Conservation (phyloP, 805 yeast species). For the Phaffomyces antillensis region DNA sequence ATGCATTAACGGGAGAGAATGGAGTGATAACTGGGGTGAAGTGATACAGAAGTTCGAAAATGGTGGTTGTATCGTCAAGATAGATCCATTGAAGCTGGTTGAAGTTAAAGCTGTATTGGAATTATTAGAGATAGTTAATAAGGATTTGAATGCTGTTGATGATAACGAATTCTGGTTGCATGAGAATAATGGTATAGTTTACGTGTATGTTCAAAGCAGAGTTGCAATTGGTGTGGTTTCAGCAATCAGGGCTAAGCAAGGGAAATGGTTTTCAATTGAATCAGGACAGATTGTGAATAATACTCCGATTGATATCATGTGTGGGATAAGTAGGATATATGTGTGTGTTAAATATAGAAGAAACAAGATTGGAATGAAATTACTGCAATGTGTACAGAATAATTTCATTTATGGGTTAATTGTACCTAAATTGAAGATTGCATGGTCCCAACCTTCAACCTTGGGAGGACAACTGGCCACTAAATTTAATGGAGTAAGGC, state of each 20-base stretch:
- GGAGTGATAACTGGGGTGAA: constrained; percentile 35
- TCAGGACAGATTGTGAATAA: constrained; percentile 44
- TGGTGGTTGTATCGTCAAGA: constrained; percentile 29
- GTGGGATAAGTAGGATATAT: constrained; percentile 44
- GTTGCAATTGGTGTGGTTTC: constrained; percentile 51
- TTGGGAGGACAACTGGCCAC: constrained; percentile 56
- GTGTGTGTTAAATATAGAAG: constrained; percentile 40
- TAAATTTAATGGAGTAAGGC: constrained; percentile 47
- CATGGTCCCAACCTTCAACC: constrained; percentile 69
- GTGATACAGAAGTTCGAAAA: constrained; percentile 5
- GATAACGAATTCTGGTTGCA: constrained; percentile 35
- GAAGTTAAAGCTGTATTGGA: constrained; percentile 32
- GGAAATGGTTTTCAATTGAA: constrained; percentile 55
- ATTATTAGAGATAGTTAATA: constrained; percentile 47
- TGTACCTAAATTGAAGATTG: constrained; percentile 38
- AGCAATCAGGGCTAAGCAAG: constrained; percentile 38
- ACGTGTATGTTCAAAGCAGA: constrained; percentile 37
- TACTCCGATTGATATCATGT: constrained; percentile 27
- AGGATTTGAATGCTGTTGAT: constrained; percentile 54
- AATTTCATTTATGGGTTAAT: constrained; percentile 43
- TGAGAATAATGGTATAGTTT: constrained; percentile 35
- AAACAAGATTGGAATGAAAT: constrained; percentile 38
- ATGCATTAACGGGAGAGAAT: constrained; percentile 42
- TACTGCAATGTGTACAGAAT: constrained; percentile 37
- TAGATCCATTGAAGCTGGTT: constrained; percentile 24